Base-by-base conservation (phyloP, 208 protist species). In the Balamuthia mandrillaris region DNA sequence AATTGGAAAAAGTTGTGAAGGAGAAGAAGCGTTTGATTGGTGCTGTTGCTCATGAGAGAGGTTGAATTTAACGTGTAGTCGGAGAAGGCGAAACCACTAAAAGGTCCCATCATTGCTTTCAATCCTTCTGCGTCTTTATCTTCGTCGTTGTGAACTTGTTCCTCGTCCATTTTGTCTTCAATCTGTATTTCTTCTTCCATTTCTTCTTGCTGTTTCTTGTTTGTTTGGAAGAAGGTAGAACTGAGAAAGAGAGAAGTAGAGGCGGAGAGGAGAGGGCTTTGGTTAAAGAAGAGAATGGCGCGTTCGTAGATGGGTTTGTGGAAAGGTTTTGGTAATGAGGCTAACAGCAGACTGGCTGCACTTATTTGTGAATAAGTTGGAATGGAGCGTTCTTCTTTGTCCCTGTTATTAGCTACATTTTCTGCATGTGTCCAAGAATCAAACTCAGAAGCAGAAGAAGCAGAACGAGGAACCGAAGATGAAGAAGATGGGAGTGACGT, bases 251-350 rank as follows among this genome's bases (percentile, higher is more conserved):
- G 1, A 5, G 54, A 2, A 33, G 6, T 2, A 61, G 6, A 29
- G 54, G 27, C 35, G n/a, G 52, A 16, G 52, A 75, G 65, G n/a
- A 75, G 65, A 2, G 65, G 65, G 16, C 52, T 37, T 3, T 51
- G 65, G 24, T 75, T 45, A 18, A 51, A 7, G 0, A 75, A 31
- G n/a, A 75, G 65, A 21, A 75, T 75, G 3, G 21, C 65, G n/a
- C 65, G 65, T 18, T 75, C 65, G 42, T 75, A 75, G 41, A 75
- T 51, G 24, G 65, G 65, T 10, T 37, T 75, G 42, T 75, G 65
- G 65, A 75, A 75, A 31, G 45, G 65, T 4, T 44, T 31, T 5
- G 65, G 65, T 24, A 75, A 27, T 10, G 65, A 75, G 12, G 65
- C 52, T 21, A 75, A 27, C 42, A 75, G 7, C 21, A 75, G 12